Base-by-base conservation (phyloP, 2,329 filamentous ascomycete species). In the Sclerotinia minor region DNA sequence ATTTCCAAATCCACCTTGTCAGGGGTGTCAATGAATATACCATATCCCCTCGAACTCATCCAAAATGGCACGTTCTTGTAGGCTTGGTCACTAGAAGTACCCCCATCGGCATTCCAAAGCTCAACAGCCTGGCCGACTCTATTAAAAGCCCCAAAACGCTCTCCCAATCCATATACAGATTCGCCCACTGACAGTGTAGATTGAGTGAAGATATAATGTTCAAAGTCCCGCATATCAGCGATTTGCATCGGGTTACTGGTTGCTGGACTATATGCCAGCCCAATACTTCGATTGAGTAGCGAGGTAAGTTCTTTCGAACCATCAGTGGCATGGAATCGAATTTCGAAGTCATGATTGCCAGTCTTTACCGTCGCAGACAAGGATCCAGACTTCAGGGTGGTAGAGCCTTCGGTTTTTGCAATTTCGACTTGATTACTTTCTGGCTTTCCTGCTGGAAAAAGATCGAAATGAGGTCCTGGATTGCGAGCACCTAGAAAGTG, bases 61-160 rank as follows among this genome's bases (percentile, higher is more conserved):
- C 86, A 91, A 77, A 91, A 90, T 0, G 86, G 85, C 2, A 91
- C 79, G 74, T 91, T 91, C 79, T 91, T 91, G 79, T 91, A 91
- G 0, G 88, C 87, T 75, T 90, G 88, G 67, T 90, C 88, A 71
- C 85, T 88, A 0, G 85, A 88, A 0, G 89, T 91, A 13, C 89
- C 89, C 7, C 85, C 85, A 72, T 88, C 85, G 19, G 83, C 82
- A 71, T 87, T 87, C 84, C 85, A 87, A 9, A 93, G 83, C 67
- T 85, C 81, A 11, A 93, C 80, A 17, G 83, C 82, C 77, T 93
- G 90, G 17, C 90, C 90, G 53, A 92, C 87, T 77, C 91, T 92
- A 76, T 91, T 89, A 78, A 90, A 91, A 8, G 89, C 85, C 0
- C 90, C 90, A 75, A 93, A 94, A 19, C 91, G 83, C 78, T 93